These are phyloP conservation scores for Apostasia ramifera DNA, from an alignment of 106 monocot species.

Conservation along the genomic window DNA sequence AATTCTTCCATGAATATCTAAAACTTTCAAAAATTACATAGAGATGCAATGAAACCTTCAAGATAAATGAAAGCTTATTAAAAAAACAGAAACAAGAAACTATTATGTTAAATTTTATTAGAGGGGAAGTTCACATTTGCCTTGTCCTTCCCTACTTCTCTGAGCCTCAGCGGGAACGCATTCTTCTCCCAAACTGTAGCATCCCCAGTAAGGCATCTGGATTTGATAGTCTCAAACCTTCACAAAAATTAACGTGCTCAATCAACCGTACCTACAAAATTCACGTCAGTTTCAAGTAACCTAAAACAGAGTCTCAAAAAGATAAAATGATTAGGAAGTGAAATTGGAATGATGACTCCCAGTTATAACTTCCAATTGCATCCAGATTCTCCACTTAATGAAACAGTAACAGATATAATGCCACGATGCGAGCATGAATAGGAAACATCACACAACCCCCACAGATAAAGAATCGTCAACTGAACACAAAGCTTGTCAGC, in stretches of 20 bases:
- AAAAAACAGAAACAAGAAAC: not conserved
- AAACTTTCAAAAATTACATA: too few relatives aligned
- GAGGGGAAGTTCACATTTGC: not conserved
- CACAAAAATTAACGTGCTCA: slow-evolving; percentile 12
- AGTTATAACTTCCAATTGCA: slow-evolving; percentile 7
- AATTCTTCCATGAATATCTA: too few relatives aligned
- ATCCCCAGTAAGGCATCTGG: not conserved
- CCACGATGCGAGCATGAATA: not conserved
- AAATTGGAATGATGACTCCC: not conserved
- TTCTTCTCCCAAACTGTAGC: slow-evolving; percentile 2
- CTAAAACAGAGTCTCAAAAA: not conserved
- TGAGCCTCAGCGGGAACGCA: not conserved
- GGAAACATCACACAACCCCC: slow-evolving; percentile 2
- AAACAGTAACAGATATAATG: not conserved
- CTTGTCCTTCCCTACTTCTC: slow-evolving; percentile 5
- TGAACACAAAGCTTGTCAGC: slow-evolving; percentile 2
- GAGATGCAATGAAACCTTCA: not conserved
- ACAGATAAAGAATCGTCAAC: slow-evolving; percentile 8
- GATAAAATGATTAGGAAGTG: too few relatives aligned
- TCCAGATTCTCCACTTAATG: not conserved
- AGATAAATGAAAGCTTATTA: not conserved
- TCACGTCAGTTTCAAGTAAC: not conserved
- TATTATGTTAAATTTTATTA: not conserved
- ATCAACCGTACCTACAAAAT: slow-evolving; percentile 3
- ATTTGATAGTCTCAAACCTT: not conserved